These are phyloP conservation scores for Chamaecyparis obtusa DNA, from an alignment of 75 land plant genomes.

Conservation along the genomic window DNA sequence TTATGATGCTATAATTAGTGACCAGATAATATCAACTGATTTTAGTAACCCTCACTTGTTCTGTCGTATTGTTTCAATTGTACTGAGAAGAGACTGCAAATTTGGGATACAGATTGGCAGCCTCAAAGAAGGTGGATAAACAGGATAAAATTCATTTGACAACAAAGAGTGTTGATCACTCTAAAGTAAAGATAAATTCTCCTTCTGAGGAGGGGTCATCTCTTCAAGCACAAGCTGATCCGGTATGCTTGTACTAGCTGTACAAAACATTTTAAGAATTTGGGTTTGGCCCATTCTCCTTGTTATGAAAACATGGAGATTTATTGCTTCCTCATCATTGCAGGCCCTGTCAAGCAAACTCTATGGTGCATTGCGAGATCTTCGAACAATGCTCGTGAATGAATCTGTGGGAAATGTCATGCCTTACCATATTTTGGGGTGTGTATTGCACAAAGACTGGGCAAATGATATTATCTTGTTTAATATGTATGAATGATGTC, in stretches of 20 bases:
- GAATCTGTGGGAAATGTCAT: conserved; percentile 74
- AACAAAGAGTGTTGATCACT: background rate
- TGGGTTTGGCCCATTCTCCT: background rate
- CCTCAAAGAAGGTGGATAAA: conserved; percentile 8
- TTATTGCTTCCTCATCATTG: background rate
- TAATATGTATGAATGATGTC: background rate
- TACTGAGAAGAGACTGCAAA: background rate
- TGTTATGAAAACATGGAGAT: background rate
- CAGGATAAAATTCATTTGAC: background rate
- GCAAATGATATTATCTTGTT: background rate
- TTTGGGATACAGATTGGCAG: conserved; percentile 9
- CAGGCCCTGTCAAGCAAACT: conserved; percentile 69
- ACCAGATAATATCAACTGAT: background rate
- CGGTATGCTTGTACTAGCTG: background rate
- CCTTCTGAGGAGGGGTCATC: background rate
- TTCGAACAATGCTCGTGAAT: conserved; percentile 64
- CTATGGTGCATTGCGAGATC: conserved; percentile 60
- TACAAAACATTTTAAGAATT: background rate
- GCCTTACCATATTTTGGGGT: conserved; percentile 93
- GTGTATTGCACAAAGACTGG: conserved; percentile 3
- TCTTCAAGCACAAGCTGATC: conserved; percentile 7
- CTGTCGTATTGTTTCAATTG: background rate
- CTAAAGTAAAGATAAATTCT: background rate
- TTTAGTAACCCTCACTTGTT: background rate
- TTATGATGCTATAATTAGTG: background rate